Base-by-base conservation (phyloP, 441 rosid genomes). In the Biscutella laevigata region DNA sequence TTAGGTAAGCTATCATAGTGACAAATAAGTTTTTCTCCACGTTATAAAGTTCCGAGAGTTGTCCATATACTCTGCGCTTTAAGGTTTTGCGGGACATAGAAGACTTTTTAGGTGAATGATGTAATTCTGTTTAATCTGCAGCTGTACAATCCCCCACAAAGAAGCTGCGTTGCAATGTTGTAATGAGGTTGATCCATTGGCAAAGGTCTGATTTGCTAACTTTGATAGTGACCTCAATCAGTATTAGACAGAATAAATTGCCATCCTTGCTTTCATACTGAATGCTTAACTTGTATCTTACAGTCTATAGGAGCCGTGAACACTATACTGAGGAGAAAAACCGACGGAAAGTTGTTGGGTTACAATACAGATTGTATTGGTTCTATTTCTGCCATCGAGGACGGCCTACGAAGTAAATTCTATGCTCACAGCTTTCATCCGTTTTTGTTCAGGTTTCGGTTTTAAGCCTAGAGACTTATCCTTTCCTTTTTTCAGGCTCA, bases 61-160 rank as follows among this genome's bases (percentile, higher is more conserved):
- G 4, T 57, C 44, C 51, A 13, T n/a, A 32, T 30, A 13, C 29
- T 19, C 29, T 38, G 17, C 48, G 34, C 46, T 43, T 8, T 28
- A 20, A 40, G 38, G 46, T 28, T 20, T 20, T n/a, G 2, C 45
- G 33, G 3, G 17, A 7, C 26, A 37, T 26, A 9, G 22, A 46
- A 11, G n/a, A 42, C n/a, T 58, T 20, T 54, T 53, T 46, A 32
- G 53, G 20, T 57, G 43, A 47, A 59, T 55, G 39, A 61, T 61
- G 17, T 28, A 41, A 51, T 34, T 41, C 15, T 61, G 17, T 73
- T 59, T 7, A 43, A 39, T 55, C 25, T 62, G 68, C 84, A 88
- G 96, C 68, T 78, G 86, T 71, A 82, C 95, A 33, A 78, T 84
- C 76, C 95, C 97, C 54, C 95, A 84, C 72, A 92, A 88, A 74